Evolutionary conservation across 2,329 filamentous ascomycete genomes (phyloP).

Genomic region (Fusarium albosuccineum): DNA sequence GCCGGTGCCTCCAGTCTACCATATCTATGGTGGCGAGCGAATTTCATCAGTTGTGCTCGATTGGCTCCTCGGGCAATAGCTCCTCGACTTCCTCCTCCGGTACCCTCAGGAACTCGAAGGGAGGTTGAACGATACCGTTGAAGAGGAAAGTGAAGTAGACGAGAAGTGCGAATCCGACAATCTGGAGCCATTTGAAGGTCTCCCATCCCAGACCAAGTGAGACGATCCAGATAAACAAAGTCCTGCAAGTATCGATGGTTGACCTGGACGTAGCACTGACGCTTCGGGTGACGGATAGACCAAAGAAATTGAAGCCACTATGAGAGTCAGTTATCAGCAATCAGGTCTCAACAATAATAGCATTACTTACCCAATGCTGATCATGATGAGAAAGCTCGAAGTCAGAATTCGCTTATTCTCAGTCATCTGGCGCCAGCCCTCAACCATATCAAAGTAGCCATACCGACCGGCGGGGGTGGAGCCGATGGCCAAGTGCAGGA

Average conservation of each 20-base stretch:
- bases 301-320: slow-evolving; percentile 99
- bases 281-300: slow-evolving; percentile 87
- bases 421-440: slow-evolving; percentile 86
- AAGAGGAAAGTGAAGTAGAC: slow-evolving; percentile 98
- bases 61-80: slow-evolving; percentile 84
- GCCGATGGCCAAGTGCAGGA: slow-evolving; percentile 84
- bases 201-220: slow-evolving; percentile 96
- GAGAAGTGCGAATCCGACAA: slow-evolving; percentile 86
- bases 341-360: not conserved
- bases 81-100: slow-evolving; percentile 67
- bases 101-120: slow-evolving; percentile 75
- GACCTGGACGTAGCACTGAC: slow-evolving; percentile 94
- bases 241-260: slow-evolving; percentile 97
- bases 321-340: slow-evolving; percentile 31
- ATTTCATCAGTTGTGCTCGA: slow-evolving; percentile 71
- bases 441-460: slow-evolving; percentile 91
- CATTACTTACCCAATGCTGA: slow-evolving; percentile 86
- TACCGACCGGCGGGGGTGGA: slow-evolving; percentile 78
- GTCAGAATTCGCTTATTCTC: slow-evolving; percentile 77
- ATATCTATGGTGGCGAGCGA: not conserved
- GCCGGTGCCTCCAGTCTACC: not conserved
- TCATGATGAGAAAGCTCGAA: slow-evolving; percentile 92
- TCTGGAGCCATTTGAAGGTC: slow-evolving; percentile 96
- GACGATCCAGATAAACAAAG: slow-evolving; percentile 97
- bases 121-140: slow-evolving; percentile 91